Evolutionary conservation across 1,284 basidiomycete genomes (phyloP), one percentile per base, ranked within the genome.

Genomic region (Golubevia sp.): DNA sequence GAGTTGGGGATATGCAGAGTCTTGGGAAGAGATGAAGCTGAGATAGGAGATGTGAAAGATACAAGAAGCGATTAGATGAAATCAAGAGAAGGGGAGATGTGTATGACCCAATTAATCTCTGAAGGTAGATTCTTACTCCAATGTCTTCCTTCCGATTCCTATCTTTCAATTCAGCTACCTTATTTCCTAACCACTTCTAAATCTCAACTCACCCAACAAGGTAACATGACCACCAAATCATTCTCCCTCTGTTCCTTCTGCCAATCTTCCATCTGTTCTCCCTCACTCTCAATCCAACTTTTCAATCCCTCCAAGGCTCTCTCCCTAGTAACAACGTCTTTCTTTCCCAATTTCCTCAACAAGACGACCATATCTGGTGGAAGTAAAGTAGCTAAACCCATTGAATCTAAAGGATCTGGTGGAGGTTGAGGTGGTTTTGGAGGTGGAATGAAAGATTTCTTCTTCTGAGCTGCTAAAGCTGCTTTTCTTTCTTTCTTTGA

Each of bases 321-420:
- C 18, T 88, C 86, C 79, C 94, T 91, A 0, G 96, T 98, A 50
- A 93, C 88, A 20, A 89, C 88, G 68, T 97, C 94, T 86, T 97
- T 97, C 88, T 99, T 99, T 30, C 89, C 90, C 52, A 98, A 86
- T 60, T 90, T 89, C 57, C 93, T 86, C 55, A 98, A 86, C 1
- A 94, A 88, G 23, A 99, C 89, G 15, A 96, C 88, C 20, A 98
- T 86, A 55, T 95, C 93, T 0, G 94, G 71, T 24, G 84, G 84
- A 23, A 85, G 71, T 54, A 78, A 58, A n/a, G 79, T 72, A 11
- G 83, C 91, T 7, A 97, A 86, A 0, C 94, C 94, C 23, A 90
- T 90, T 0, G 91, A 89, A 79, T 99, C 96, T 57, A 99, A 87
- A 3, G 97, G 97, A 86, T 98, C 94, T 15, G 90, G 91, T 58